Conservation (phyloP, 1,284 basidiomycete species). For the Pisolithus thermaeus region DNA sequence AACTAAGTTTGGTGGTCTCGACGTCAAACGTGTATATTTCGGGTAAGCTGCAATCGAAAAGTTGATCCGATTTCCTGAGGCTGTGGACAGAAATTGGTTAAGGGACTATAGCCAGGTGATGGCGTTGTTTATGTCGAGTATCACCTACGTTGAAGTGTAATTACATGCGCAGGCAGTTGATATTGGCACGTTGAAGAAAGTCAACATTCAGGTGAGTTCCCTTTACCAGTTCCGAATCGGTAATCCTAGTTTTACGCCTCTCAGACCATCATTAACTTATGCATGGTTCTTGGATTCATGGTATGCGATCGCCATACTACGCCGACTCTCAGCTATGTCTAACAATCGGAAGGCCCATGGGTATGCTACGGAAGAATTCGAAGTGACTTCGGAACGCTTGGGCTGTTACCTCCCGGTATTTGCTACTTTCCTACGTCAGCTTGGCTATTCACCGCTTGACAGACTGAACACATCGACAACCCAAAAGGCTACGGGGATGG, state of each 20-base stretch:
- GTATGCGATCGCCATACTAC: constrained; percentile 28
- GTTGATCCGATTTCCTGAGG: constrained; percentile 2
- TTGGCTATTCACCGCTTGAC: not conserved
- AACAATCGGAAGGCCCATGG: constrained; percentile 60
- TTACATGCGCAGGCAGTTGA: constrained; percentile 66
- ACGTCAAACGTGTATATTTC: constrained; percentile 75
- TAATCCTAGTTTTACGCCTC: not conserved
- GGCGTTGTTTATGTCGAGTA: not conserved
- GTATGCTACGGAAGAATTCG: constrained; percentile 82
- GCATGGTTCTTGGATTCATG: constrained; percentile 86
- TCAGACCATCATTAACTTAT: constrained; percentile 82
- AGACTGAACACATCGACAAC: constrained; percentile 88
- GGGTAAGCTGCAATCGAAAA: constrained; percentile 41
- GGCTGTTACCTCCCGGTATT: constrained; percentile 78
- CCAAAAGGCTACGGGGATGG: constrained; percentile 83
- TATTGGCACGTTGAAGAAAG: constrained; percentile 74
- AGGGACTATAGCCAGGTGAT: constrained; percentile 75
- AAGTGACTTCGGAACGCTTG: constrained; percentile 84
- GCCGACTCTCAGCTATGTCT: not conserved
- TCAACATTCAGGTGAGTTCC: constrained; percentile 51
- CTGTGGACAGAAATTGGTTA: constrained; percentile 59
- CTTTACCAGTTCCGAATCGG: not conserved
- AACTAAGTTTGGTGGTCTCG: constrained; percentile 67
- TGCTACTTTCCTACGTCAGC: not conserved
- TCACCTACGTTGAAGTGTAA: not conserved